A percentile compares a stretch with the other conserved stretches of the same genome.
phyloP scores from a whole-genome alignment of 495 filamentous ascomycete genomes.

The Penicillium macrosclerotiorum region DNA sequence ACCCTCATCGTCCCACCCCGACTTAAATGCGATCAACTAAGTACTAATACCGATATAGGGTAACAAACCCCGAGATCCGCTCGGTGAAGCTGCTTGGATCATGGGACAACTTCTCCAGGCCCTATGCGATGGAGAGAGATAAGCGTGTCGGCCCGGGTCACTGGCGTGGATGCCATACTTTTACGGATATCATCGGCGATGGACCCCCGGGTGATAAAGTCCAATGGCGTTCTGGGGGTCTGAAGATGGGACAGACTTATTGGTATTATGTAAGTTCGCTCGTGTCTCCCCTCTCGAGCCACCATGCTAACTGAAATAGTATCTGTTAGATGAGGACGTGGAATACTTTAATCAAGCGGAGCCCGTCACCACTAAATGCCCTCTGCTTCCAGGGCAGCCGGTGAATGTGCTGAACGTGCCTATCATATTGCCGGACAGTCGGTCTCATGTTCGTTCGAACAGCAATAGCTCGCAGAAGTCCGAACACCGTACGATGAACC shows the following conservation, averaged over 20 bases:
- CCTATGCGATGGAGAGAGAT: constrained; percentile 79
- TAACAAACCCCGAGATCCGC: constrained; percentile 60
- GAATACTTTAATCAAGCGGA: constrained; percentile 70
- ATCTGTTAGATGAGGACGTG: constrained; percentile 70
- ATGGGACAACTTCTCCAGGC: constrained; percentile 84
- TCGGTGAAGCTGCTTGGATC: constrained; percentile 83
- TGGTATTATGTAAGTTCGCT: constrained; percentile 79
- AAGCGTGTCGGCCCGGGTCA: constrained; percentile 62
- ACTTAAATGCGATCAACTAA: not conserved
- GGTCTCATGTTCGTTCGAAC: constrained; percentile 34
- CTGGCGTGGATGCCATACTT: constrained; percentile 83
- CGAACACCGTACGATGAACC: constrained; percentile 72
- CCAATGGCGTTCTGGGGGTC: constrained; percentile 66
- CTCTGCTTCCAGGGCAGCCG: constrained; percentile 79
- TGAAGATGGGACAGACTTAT: constrained; percentile 91
- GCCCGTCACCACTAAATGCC: constrained; percentile 74
- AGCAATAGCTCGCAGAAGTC: constrained; percentile 38
- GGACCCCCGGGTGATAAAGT: constrained; percentile 54
- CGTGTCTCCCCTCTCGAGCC: not conserved
- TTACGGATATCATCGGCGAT: constrained; percentile 81
- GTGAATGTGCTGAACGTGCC: constrained; percentile 83
- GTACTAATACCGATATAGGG: constrained; percentile 10
- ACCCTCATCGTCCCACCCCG: not conserved
- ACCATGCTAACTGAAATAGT: constrained; percentile 48
- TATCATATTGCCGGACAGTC: constrained; percentile 55